These are phyloP conservation scores for Paramecium caudatum DNA, from an alignment of 73 alveolate genomes.

Conservation along the genomic window DNA sequence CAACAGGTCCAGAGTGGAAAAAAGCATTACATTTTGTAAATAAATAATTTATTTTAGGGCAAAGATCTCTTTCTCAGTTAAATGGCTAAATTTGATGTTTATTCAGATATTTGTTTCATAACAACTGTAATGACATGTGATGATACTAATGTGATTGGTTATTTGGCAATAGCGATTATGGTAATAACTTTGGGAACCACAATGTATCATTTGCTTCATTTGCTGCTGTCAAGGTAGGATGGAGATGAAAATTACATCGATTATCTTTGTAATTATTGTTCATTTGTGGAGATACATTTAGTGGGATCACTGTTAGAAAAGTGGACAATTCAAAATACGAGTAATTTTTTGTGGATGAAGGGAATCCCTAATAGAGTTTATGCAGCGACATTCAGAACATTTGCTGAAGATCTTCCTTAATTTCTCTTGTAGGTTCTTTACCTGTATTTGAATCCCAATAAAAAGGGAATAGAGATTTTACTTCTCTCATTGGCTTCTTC, in stretches of 20 bases:
- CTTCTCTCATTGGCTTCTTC: conserved; percentile 56
- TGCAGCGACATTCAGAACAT: conserved; percentile 67
- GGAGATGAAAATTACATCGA: conserved; percentile 65
- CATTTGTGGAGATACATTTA: conserved; percentile 55
- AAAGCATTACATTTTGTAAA: conserved; percentile 1
- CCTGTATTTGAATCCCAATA: conserved; percentile 41
- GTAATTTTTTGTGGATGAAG: conserved; percentile 46
- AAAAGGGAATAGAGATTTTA: conserved; percentile 1
- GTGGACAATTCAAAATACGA: conserved; percentile 66
- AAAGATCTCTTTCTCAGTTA: conserved; percentile 25
- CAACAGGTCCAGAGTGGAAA: conserved; percentile 59
- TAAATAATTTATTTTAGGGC: neutral
- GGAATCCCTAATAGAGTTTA: conserved; percentile 65
- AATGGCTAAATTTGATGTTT: conserved; percentile 47
- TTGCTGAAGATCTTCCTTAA: conserved; percentile 64
- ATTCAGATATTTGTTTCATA: conserved; percentile 65
- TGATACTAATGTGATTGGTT: conserved; percentile 16
- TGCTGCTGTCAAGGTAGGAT: conserved; percentile 31
- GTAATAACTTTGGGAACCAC: neutral
- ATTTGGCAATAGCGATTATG: neutral
- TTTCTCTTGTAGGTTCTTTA: conserved; percentile 44
- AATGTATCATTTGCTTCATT: neutral
- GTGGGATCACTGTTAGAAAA: conserved; percentile 65
- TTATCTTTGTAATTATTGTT: conserved; percentile 60
- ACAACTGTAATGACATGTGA: conserved; percentile 58